A percentile compares a stretch with the other conserved stretches of the same genome.
Conservation (phyloP, 371 early-diverging fungal species). For the Rhizomucor miehei region DNA sequence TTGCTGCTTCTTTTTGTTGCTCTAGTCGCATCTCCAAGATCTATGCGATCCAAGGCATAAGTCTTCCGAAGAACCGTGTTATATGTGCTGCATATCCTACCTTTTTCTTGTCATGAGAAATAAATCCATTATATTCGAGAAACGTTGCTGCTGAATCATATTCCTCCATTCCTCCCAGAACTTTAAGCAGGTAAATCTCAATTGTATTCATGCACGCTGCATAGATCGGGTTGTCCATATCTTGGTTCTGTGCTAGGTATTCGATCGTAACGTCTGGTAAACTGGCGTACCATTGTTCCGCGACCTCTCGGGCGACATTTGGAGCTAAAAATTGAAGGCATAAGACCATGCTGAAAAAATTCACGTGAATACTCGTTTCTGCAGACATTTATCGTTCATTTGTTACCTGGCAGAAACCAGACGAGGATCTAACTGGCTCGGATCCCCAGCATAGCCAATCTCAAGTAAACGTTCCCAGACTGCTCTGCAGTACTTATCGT, state of each 20-base stretch:
- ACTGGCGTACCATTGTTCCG: slow-evolving; percentile 32
- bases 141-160: slow-evolving; percentile 34
- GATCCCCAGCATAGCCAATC: slow-evolving; percentile 10
- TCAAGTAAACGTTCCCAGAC: slow-evolving; percentile 20
- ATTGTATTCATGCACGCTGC: slow-evolving; percentile 20
- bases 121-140: slow-evolving; percentile 29
- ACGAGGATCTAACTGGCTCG: slow-evolving; percentile 14
- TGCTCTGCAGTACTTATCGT: slow-evolving; percentile 12
- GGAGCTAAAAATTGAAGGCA: slow-evolving; percentile 14
- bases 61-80: too few relatives aligned
- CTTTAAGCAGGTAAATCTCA: slow-evolving; percentile 24
- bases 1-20: background rate
- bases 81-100: slow-evolving; percentile 12
- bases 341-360: slow-evolving; percentile 19
- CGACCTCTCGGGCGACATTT: slow-evolving; percentile 22
- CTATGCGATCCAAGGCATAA: too few relatives aligned
- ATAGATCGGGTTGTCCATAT: slow-evolving; percentile 10
- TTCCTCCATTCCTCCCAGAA: slow-evolving; percentile 24
- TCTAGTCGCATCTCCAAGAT: too few relatives aligned
- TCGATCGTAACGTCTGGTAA: slow-evolving; percentile 25
- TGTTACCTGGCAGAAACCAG: slow-evolving; percentile 32
- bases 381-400: background rate
- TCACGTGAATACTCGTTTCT: background rate
- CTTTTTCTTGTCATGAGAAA: slow-evolving; percentile 25
- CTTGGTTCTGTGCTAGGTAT: background rate